Percentiles rank a stretch among this genome's conserved stretches.
Evolutionary conservation across 2,329 filamentous ascomycete species (phyloP).

Genomic region (Hypoxylon sp.): DNA sequence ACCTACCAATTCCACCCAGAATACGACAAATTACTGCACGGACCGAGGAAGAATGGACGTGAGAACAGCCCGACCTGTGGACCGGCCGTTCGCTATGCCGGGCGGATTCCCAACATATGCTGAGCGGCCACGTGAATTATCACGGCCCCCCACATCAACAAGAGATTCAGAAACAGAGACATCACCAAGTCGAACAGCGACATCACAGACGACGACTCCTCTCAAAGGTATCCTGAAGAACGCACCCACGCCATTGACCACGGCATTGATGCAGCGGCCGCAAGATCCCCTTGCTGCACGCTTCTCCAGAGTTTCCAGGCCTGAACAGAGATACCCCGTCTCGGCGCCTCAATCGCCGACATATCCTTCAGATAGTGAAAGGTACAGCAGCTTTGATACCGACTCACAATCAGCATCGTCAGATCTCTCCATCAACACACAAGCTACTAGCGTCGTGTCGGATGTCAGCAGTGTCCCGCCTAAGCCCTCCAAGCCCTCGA

Average conservation of each 20-base stretch:
- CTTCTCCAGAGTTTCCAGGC: constrained; percentile 51
- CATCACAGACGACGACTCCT: constrained; percentile 42
- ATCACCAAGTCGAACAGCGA: constrained; percentile 45
- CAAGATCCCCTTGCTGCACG: constrained; percentile 52
- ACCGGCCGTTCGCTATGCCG: constrained; percentile 47
- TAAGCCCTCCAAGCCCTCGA: constrained; percentile 44
- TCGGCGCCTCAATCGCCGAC: constrained; percentile 49
- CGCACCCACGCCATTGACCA: constrained; percentile 26
- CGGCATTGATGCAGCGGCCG: constrained; percentile 20
- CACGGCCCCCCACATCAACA: constrained; percentile 44
- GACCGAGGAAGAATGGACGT: constrained; percentile 46
- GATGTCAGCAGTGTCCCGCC: constrained; percentile 48
- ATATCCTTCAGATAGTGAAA: constrained; percentile 51
- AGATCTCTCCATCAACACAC: constrained; percentile 57
- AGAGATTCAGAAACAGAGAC: constrained; percentile 49
- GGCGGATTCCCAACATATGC: constrained; percentile 49
- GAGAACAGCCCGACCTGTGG: constrained; percentile 45
- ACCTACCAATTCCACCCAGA: constrained; percentile 46
- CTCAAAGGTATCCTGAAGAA: constrained; percentile 53
- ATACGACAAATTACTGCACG: constrained; percentile 46
- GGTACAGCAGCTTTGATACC: constrained; percentile 52
- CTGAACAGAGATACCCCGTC: constrained; percentile 40
- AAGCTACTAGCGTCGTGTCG: constrained; percentile 58
- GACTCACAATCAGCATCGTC: constrained; percentile 57
- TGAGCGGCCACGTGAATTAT: constrained; percentile 43